Base-by-base conservation (phyloP, 208 protist genomes). In the Strigomonas culicis region DNA sequence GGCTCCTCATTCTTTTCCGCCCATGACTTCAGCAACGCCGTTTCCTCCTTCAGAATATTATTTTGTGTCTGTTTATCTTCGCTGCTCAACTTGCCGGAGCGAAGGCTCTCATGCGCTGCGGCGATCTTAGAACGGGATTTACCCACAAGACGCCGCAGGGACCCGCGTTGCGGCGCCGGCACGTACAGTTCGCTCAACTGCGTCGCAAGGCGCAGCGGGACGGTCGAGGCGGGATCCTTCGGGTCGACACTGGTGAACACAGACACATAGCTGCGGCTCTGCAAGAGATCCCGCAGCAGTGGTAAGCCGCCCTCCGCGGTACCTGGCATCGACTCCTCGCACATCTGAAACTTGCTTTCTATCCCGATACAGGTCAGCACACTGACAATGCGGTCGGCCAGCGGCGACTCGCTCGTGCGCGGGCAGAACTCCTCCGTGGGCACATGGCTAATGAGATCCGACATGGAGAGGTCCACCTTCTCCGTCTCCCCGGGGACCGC, bases 181-280 rank as follows among this genome's bases (percentile, higher is more conserved):
- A 70, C 68, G 6, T 64, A 32, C 24, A 64, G 63, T 3, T 53
- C 63, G 17, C 59, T 59, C 56, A 78, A 47, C 1, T 49, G n/a
- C 8, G 19, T 31, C 68, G 74, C 70, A 59, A 46, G 66, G 13
- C 13, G n/a, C 15, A 78, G 58, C 17, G 51, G 31, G 21, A 46
- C 64, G 24, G 63, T 55, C 4, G 63, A 47, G n/a, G 68, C 64
- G 6, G 1, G 47, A 44, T 68, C 69, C 0, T 41, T 51, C 0
- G 70, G 68, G 58, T 78, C 66, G 46, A 73, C 49, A 59, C 66
- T 70, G 22, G 62, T 52, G 28, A 82, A 24, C 11, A 77, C 51
- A 15, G 72, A 63, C 21, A 55, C 72, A 66, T 68, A 73, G 24
- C 47, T 57, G 1, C 68, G 67, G 0, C 59, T 72, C 10, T 65